A percentile compares a stretch with the other conserved stretches of the same genome.
Evolutionary conservation across 257 asterid species (phyloP).

Genomic region (Ocimum tenuiflorum): DNA sequence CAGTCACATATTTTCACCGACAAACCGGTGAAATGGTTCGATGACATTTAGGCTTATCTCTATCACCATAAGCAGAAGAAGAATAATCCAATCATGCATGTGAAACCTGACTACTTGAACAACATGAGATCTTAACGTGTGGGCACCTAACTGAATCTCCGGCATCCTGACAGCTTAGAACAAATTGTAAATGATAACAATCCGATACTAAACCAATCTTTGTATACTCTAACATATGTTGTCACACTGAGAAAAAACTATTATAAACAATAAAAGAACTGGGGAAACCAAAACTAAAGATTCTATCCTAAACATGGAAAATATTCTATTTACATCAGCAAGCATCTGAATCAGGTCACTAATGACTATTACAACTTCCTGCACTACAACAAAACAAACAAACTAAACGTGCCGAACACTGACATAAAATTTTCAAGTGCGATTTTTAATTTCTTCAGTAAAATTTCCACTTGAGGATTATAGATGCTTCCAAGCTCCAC

Average conservation of each 20-base stretch:
- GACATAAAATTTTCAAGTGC: too few species aligned
- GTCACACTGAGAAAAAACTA: not conserved
- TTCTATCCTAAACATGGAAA: not conserved
- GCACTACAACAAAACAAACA: too few species aligned
- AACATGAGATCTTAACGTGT: slow-evolving; percentile 80
- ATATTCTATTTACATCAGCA: not conserved
- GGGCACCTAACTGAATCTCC: slow-evolving; percentile 87
- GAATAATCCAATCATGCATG: slow-evolving; percentile 94
- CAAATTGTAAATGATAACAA: not conserved
- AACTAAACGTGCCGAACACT: too few species aligned
- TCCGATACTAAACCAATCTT: not conserved
- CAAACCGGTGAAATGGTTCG: slow-evolving; percentile 93
- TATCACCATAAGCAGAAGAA: slow-evolving; percentile 68
- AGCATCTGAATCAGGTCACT: too few species aligned
- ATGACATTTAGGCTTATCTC: slow-evolving; percentile 66
- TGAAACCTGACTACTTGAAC: slow-evolving; percentile 66
- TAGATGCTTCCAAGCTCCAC: too few species aligned
- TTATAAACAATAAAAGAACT: not conserved
- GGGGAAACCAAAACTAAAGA: not conserved
- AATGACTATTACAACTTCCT: too few species aligned
- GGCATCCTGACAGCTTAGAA: too few species aligned
- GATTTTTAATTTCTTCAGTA: too few species aligned
- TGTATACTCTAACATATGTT: too few species aligned
- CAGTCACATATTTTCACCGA: slow-evolving; percentile 85
- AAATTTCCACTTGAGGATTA: too few species aligned